phyloP scores from a whole-genome alignment of 1,139 yeast species.

The Candida dubliniensis region DNA sequence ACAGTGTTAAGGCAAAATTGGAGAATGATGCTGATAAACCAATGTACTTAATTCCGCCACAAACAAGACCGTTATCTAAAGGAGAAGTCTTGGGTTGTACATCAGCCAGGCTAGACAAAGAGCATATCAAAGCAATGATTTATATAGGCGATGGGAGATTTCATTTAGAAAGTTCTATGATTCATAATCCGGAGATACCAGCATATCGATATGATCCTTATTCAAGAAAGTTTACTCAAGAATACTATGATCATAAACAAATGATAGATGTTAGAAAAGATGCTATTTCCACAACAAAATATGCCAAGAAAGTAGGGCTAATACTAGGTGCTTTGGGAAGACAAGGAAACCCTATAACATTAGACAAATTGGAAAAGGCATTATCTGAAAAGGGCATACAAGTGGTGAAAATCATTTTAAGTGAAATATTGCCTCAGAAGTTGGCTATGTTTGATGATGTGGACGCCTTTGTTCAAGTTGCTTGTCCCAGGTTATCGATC shows the following conservation, averaged over 20 bases:
- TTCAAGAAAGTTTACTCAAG: slow-evolving; percentile 84
- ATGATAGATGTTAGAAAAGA: slow-evolving; percentile 70
- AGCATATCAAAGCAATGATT: slow-evolving; percentile 73
- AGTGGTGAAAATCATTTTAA: slow-evolving; percentile 78
- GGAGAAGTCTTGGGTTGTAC: slow-evolving; percentile 98
- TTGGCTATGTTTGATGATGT: slow-evolving; percentile 91
- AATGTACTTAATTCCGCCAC: slow-evolving; percentile 78
- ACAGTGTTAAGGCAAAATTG: slow-evolving; percentile 65
- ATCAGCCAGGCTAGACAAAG: slow-evolving; percentile 70
- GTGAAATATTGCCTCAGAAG: slow-evolving; percentile 93
- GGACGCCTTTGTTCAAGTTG: slow-evolving; percentile 96
- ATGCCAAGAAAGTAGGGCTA: slow-evolving; percentile 73
- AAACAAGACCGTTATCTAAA: slow-evolving; percentile 86
- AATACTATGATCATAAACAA: slow-evolving; percentile 83
- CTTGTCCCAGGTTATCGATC: slow-evolving; percentile 92
- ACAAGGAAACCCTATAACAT: slow-evolving; percentile 85
- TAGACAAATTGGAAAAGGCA: slow-evolving; percentile 59
- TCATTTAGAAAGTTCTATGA: slow-evolving; percentile 95
- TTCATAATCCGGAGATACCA: slow-evolving; percentile 89
- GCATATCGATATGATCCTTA: slow-evolving; percentile 96
- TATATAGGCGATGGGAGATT: slow-evolving; percentile 96
- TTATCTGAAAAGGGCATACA: slow-evolving; percentile 56
- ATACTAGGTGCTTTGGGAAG: slow-evolving; percentile 95
- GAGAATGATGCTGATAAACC: slow-evolving; percentile 51
- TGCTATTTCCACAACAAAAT: slow-evolving; percentile 63